Evolutionary conservation across 495 filamentous ascomycete genomes (phyloP).

Genomic region (Alectoria sarmentosa): DNA sequence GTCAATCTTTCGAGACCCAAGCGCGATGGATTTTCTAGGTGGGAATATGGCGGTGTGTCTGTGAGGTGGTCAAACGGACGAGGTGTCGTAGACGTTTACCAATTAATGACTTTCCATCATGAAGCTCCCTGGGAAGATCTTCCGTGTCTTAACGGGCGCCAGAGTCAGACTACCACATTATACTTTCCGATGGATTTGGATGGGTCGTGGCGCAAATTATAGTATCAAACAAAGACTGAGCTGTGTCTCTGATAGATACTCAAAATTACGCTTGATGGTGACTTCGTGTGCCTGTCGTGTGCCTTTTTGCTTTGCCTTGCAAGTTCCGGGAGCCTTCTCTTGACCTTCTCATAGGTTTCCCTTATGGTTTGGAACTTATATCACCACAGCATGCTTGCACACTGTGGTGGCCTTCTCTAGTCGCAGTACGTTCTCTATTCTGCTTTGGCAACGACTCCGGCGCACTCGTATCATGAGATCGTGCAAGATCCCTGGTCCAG

Average conservation of each 20-base stretch:
- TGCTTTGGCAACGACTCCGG: not conserved
- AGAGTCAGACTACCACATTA: not conserved
- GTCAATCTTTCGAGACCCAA: not conserved
- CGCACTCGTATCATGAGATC: not conserved
- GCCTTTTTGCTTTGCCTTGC: not conserved
- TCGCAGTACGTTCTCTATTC: not conserved
- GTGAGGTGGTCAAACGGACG: not conserved
- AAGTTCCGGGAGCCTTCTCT: not conserved
- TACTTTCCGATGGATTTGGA: not conserved
- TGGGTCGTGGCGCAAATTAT: not conserved
- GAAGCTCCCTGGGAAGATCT: not conserved
- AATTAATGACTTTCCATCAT: not conserved
- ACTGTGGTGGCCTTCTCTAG: not conserved
- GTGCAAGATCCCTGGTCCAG: not conserved
- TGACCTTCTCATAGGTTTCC: not conserved
- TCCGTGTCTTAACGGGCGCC: conserved; percentile 1
- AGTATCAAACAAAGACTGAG: not conserved
- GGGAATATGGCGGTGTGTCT: not conserved
- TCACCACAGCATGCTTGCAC: not conserved
- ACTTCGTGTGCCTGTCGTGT: not conserved
- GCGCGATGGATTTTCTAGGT: not conserved
- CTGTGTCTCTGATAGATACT: not conserved
- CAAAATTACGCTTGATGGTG: not conserved
- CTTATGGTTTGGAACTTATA: no score
- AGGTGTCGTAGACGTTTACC: conserved; percentile 4